Conservation (phyloP, 768 basidiomycete genomes). For the Leccinum incarnatum region DNA sequence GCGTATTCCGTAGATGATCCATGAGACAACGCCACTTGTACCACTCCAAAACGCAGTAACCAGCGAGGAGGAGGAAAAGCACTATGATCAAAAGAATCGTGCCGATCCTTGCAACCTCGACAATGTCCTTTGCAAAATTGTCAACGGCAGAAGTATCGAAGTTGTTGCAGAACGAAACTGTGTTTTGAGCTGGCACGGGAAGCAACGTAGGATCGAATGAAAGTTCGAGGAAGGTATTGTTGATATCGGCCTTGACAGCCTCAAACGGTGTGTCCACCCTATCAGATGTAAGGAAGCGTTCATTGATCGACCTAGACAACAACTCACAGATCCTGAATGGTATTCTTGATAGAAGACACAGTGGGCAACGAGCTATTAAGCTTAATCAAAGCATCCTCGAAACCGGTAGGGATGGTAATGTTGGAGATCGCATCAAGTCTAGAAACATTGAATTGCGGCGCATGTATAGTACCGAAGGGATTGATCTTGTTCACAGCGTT, state of each 20-base stretch:
- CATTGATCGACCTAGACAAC: neutral
- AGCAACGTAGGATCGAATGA: conserved; percentile 69
- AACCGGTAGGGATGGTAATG: conserved; percentile 73
- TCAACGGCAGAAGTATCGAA: conserved; percentile 86
- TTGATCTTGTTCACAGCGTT: conserved; percentile 73
- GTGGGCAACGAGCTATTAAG: conserved; percentile 84
- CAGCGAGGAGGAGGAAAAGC: conserved; percentile 69
- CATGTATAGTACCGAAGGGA: conserved; percentile 64
- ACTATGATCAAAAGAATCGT: conserved; percentile 68
- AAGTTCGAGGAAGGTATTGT: conserved; percentile 75
- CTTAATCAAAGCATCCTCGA: conserved; percentile 67
- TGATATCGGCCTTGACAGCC: conserved; percentile 83
- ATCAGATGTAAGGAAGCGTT: neutral
- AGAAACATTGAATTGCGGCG: conserved; percentile 74
- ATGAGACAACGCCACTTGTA: conserved; percentile 80
- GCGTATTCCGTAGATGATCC: conserved; percentile 62
- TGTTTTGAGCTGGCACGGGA: conserved; percentile 71
- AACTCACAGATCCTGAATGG: conserved; percentile 65
- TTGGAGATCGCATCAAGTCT: conserved; percentile 72
- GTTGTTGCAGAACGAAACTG: conserved; percentile 69
- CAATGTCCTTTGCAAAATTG: conserved; percentile 75
- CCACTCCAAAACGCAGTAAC: conserved; percentile 80
- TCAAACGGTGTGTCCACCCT: conserved; percentile 89
- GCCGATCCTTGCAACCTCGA: conserved; percentile 77
- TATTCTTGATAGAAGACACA: conserved; percentile 68